Conservation (phyloP, 1,139 yeast species). For the Hyphopichia khmerensis region DNA sequence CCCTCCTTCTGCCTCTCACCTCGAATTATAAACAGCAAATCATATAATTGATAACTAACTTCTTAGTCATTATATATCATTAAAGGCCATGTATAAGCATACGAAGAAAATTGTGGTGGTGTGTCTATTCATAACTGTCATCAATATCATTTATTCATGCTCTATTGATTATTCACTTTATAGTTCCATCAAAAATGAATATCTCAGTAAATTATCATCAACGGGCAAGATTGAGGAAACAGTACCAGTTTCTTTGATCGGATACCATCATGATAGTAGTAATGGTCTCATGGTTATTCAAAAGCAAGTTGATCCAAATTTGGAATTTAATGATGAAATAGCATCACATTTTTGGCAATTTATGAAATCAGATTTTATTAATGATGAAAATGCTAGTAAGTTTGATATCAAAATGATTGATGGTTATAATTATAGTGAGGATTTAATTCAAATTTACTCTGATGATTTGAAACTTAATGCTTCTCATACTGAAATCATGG, state of each 20-base stretch:
- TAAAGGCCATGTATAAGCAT: slow-evolving; percentile 1
- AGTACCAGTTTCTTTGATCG: slow-evolving; percentile 7
- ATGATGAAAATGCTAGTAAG: slow-evolving; percentile 10
- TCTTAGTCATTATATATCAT: too few species aligned
- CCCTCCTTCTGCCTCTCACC: too few species aligned
- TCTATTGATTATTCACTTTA: background rate
- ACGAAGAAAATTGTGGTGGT: slow-evolving; percentile 3
- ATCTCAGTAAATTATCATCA: background rate
- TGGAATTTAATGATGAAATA: slow-evolving; percentile 8
- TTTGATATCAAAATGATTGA: slow-evolving; percentile 13
- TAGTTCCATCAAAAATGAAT: background rate
- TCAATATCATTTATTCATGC: slow-evolving; percentile 3
- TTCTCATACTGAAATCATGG: slow-evolving; percentile 3
- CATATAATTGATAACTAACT: too few species aligned
- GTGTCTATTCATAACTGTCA: slow-evolving; percentile 1
- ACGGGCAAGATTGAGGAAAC: background rate
- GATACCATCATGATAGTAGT: slow-evolving; percentile 16
- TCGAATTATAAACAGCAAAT: too few species aligned
- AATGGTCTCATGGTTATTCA: slow-evolving; percentile 16
- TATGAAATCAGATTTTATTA: slow-evolving; percentile 10
- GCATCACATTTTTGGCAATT: slow-evolving; percentile 14
- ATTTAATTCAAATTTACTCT: background rate
- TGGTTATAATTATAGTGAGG: slow-evolving; percentile 20
- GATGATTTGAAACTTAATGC: background rate
- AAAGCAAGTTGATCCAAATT: slow-evolving; percentile 8